These are phyloP conservation scores for Populus euphratica DNA, from an alignment of 345 rosid genomes.

Conservation along the genomic window DNA sequence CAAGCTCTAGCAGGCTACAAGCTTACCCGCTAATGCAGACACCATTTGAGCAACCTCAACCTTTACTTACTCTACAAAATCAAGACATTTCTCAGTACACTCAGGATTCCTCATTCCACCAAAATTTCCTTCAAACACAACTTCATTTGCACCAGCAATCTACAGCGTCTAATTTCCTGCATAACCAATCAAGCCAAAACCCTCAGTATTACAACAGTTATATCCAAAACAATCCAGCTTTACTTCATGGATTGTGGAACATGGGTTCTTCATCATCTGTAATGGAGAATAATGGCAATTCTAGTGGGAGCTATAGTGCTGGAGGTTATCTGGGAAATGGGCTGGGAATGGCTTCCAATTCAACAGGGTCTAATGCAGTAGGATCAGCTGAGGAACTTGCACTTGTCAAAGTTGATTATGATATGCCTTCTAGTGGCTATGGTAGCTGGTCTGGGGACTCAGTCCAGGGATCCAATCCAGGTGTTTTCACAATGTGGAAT, in stretches of 20 bases:
- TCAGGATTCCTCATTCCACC: constrained; percentile 55
- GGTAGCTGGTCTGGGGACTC: constrained; percentile 73
- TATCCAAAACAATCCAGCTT: constrained; percentile 58
- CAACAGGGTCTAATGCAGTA: constrained; percentile 36
- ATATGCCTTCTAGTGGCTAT: constrained; percentile 61
- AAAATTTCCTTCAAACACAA: constrained; percentile 70
- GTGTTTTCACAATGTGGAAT: constrained; percentile 88
- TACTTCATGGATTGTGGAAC: constrained; percentile 66
- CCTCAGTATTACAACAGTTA: constrained; percentile 65
- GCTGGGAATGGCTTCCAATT: constrained; percentile 48
- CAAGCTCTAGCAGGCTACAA: constrained; percentile 49
- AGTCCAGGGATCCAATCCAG: constrained; percentile 68
- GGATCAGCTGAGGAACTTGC: constrained; percentile 57
- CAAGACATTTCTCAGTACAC: constrained; percentile 65
- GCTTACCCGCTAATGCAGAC: constrained; percentile 57
- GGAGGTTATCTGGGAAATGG: constrained; percentile 58
- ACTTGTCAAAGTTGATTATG: constrained; percentile 81
- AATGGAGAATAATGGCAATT: constrained; percentile 36
- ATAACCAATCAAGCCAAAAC: constrained; percentile 34
- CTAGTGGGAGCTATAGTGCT: constrained; percentile 40
- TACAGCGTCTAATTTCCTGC: constrained; percentile 34
- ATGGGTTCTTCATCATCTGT: constrained; percentile 40
- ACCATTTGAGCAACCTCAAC: constrained; percentile 57
- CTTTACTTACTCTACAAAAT: constrained; percentile 63
- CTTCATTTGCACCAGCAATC: constrained; percentile 70